Evolutionary conservation across 106 monocot species (phyloP).

Genomic region (Hemerocallis citrina): DNA sequence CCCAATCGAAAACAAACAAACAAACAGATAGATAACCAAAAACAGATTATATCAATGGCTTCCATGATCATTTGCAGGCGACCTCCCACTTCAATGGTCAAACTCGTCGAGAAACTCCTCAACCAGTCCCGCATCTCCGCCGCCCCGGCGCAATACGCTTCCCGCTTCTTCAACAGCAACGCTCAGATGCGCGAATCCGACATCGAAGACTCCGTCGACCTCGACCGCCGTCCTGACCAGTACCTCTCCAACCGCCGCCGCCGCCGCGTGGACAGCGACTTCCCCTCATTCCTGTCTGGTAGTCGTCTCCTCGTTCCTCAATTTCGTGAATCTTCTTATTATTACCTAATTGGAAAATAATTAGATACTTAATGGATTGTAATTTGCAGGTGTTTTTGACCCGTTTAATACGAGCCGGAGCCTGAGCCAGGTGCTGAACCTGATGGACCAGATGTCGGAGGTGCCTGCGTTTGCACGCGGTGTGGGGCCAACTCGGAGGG

Average conservation of each 20-base stretch:
- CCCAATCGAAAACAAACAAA: too few species aligned
- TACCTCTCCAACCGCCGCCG: conserved; percentile 7
- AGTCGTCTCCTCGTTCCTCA: conserved; percentile 8
- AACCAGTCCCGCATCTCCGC: not conserved
- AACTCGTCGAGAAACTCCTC: conserved; percentile 7
- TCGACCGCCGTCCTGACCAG: not conserved
- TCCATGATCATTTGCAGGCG: conserved; percentile 19
- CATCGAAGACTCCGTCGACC: conserved; percentile 12
- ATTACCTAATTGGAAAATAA: not conserved
- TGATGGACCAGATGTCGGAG: conserved; percentile 68
- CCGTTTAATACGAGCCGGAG: conserved; percentile 57
- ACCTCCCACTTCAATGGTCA: not conserved
- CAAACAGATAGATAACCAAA: too few species aligned
- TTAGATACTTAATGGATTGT: not conserved
- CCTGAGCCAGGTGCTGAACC: conserved; percentile 71
- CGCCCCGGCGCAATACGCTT: not conserved
- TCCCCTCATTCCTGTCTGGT: conserved; percentile 29
- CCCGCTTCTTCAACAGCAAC: conserved; percentile 20
- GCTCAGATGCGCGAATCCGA: conserved; percentile 18
- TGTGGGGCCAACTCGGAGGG: conserved; percentile 21
- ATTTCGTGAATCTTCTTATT: not conserved
- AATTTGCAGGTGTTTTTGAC: conserved; percentile 60
- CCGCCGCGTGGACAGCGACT: not conserved
- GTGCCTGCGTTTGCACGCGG: conserved; percentile 11
- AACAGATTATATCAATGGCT: too few species aligned